phyloP scores from a whole-genome alignment of 345 rosid genomes.

The Lepidium aucheri region DNA sequence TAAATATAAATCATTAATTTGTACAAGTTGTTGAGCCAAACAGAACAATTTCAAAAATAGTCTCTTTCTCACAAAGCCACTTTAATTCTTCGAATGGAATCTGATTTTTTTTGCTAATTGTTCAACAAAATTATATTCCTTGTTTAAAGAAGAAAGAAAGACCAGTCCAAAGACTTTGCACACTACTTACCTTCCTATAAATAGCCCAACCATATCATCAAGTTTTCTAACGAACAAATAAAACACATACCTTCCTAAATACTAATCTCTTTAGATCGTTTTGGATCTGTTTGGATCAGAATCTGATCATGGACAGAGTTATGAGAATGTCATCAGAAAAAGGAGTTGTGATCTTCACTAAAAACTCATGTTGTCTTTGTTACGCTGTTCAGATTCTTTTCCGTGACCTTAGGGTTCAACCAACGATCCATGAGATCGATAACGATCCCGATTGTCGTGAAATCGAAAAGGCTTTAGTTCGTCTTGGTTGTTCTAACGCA shows the following conservation, averaged over 20 bases:
- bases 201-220: constrained; percentile 17
- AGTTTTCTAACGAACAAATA: neutral
- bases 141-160: neutral
- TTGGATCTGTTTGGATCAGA: neutral
- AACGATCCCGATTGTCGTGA: constrained; percentile 66
- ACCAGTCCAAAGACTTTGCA: neutral
- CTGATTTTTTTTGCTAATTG: neutral
- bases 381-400: constrained; percentile 64
- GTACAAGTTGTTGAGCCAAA: constrained; percentile 14
- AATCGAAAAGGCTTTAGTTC: constrained; percentile 63
- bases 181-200: constrained; percentile 23
- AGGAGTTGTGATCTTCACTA: constrained; percentile 72
- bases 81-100: constrained; percentile 15
- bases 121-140: neutral
- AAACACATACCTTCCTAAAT: too few relatives aligned
- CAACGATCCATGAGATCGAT: constrained; percentile 59
- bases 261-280: too few relatives aligned
- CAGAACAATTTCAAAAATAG: constrained; percentile 14
- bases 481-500: constrained; percentile 53
- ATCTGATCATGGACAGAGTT: constrained; percentile 52
- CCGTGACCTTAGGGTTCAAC: constrained; percentile 61
- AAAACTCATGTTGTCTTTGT: constrained; percentile 72
- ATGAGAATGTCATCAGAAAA: constrained; percentile 53
- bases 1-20: too few relatives aligned
- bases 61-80: constrained; percentile 19